Percentiles rank a stretch among this genome's conserved stretches.
These are phyloP conservation scores for Fusarium subglutinans DNA, from an alignment of 2,329 filamentous ascomycete genomes.

Conservation along the genomic window DNA sequence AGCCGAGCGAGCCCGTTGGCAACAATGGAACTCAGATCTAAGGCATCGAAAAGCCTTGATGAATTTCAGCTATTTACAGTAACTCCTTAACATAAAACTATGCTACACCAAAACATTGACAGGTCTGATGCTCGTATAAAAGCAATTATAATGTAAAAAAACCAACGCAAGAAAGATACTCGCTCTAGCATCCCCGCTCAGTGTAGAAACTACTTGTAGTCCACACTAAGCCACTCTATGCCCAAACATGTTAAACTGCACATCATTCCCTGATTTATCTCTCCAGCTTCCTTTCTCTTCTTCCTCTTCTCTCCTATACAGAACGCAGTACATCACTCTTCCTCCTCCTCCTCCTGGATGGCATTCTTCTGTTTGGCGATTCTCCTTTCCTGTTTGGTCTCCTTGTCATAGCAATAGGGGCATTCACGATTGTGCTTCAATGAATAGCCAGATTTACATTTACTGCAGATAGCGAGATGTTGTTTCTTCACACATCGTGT, in stretches of 20 bases:
- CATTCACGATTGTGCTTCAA: neutral
- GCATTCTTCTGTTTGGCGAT: neutral
- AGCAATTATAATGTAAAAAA: neutral
- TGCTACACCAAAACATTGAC: neutral
- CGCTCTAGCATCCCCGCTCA: neutral
- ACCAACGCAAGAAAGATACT: neutral
- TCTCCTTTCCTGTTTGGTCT: neutral
- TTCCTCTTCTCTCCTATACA: neutral
- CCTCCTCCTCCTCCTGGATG: neutral
- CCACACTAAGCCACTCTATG: neutral
- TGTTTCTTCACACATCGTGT: neutral
- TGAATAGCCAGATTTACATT: neutral
- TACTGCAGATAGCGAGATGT: neutral
- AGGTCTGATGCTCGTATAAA: neutral
- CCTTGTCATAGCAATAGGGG: accelerated
- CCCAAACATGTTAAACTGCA: neutral
- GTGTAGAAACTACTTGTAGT: neutral
- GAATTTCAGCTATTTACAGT: neutral
- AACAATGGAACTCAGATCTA: neutral
- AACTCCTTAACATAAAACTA: neutral
- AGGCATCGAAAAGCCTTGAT: neutral
- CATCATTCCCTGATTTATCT: neutral
- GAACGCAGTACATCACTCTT: neutral
- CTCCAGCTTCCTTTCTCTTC: neutral
- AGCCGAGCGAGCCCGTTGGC: neutral